These are phyloP conservation scores for Exophiala sp. DNA, from an alignment of 2,329 filamentous ascomycete genomes.

Conservation along the genomic window DNA sequence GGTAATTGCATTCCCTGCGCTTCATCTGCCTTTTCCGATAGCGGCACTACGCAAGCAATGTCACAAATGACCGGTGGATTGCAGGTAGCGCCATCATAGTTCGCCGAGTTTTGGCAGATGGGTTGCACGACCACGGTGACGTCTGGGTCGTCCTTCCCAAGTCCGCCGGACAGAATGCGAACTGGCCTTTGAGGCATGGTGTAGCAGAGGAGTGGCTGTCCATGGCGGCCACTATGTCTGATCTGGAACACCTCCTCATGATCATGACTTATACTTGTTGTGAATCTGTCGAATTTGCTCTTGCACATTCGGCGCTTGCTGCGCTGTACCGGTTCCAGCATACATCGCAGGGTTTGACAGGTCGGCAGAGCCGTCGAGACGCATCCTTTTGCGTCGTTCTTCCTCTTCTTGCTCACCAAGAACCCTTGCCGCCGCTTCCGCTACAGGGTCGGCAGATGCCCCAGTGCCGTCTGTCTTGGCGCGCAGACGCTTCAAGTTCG, in stretches of 20 bases:
- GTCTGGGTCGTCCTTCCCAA: too few relatives aligned
- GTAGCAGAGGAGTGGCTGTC: neutral
- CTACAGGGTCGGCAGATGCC: slow-evolving; percentile 24
- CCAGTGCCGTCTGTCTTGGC: slow-evolving; percentile 69
- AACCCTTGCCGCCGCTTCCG: slow-evolving; percentile 42
- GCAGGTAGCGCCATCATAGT: too few relatives aligned
- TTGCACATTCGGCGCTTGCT: slow-evolving; percentile 62
- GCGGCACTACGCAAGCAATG: too few relatives aligned
- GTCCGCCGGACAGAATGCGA: neutral
- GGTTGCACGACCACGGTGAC: too few relatives aligned
- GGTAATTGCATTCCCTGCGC: too few relatives aligned
- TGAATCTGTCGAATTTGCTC: slow-evolving; percentile 72
- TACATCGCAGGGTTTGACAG: slow-evolving; percentile 18
- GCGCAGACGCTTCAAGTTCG: slow-evolving; percentile 90
- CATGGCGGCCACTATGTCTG: neutral
- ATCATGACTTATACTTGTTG: slow-evolving; percentile 25
- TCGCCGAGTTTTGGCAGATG: too few relatives aligned
- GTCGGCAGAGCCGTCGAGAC: slow-evolving; percentile 38
- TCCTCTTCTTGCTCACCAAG: slow-evolving; percentile 67
- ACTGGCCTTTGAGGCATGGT: neutral
- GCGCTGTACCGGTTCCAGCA: slow-evolving; percentile 33
- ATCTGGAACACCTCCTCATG: neutral
- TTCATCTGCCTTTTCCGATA: too few relatives aligned
- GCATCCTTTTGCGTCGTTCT: slow-evolving; percentile 68
- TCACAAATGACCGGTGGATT: too few relatives aligned